phyloP scores from a whole-genome alignment of 2,329 filamentous ascomycete species.

The Dothideomycetes sp. region DNA sequence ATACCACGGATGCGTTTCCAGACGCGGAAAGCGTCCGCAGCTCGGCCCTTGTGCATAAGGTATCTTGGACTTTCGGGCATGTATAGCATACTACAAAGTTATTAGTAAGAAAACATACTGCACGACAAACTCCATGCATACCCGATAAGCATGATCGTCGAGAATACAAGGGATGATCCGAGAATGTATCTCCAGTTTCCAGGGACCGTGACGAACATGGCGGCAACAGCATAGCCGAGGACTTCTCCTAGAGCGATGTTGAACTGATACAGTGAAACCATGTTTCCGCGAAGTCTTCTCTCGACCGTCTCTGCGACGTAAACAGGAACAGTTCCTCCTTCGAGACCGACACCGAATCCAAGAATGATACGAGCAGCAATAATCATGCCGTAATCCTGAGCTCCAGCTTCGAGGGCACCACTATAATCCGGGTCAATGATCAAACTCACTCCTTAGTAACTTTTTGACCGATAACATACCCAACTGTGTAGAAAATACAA shows the following conservation, averaged over 20 bases:
- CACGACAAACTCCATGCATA: background rate
- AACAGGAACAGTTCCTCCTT: slow-evolving; percentile 65
- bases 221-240: slow-evolving; percentile 61
- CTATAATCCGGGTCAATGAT: slow-evolving; percentile 23
- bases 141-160: slow-evolving; percentile 30
- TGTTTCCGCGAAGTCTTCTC: slow-evolving; percentile 56
- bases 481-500: slow-evolving; percentile 60
- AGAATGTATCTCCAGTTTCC: slow-evolving; percentile 69
- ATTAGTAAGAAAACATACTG: background rate
- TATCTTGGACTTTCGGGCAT: slow-evolving; percentile 61
- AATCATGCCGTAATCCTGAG: slow-evolving; percentile 63
- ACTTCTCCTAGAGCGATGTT: slow-evolving; percentile 69
- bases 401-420: slow-evolving; percentile 57
- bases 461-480: slow-evolving; percentile 1
- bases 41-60: slow-evolving; percentile 57
- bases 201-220: slow-evolving; percentile 60
- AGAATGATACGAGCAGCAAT: slow-evolving; percentile 59
- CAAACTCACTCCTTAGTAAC: too few species aligned
- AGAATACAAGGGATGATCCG: slow-evolving; percentile 31
- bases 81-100: slow-evolving; percentile 51
- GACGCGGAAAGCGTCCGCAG: slow-evolving; percentile 54
- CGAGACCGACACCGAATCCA: slow-evolving; percentile 58
- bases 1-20: slow-evolving; percentile 65
- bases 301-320: slow-evolving; percentile 68
- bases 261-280: slow-evolving; percentile 66